Conservation (phyloP, 192 early-diverging fungal genomes). For the Allomyces javanicus region DNA sequence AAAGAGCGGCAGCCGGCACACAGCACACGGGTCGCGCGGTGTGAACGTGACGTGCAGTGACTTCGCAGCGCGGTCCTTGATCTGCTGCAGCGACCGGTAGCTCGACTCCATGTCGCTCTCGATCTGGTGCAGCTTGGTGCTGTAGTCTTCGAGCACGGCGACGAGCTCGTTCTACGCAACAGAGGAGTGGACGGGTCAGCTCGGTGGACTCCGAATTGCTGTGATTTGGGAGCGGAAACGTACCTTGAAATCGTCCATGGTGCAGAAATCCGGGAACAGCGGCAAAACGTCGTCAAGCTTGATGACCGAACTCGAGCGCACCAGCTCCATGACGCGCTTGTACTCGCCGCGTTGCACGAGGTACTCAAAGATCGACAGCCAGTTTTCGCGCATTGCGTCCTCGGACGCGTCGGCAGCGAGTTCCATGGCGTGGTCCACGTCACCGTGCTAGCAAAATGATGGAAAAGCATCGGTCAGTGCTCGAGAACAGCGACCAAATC, state of each 20-base stretch:
- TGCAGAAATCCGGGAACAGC: conserved; percentile 91
- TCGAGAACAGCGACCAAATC: no score
- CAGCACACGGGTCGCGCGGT: neutral
- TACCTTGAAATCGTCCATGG: conserved; percentile 90
- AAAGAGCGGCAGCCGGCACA: neutral
- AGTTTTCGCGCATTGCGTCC: neutral
- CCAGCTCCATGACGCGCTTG: conserved; percentile 58
- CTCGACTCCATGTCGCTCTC: conserved; percentile 69
- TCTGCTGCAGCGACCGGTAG: neutral
- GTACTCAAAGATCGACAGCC: neutral
- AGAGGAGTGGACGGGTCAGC: no score
- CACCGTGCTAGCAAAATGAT: neutral
- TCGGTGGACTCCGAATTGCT: neutral
- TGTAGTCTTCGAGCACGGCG: conserved; percentile 78
- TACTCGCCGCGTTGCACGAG: neutral
- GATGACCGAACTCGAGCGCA: conserved; percentile 57
- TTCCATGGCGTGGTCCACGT: neutral
- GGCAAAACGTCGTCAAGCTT: conserved; percentile 92
- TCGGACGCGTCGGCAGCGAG: neutral
- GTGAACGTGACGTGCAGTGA: neutral
- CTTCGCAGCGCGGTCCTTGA: neutral
- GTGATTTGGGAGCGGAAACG: neutral
- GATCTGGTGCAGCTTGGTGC: conserved; percentile 68
- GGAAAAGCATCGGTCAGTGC: no score
- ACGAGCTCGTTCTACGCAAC: conserved; percentile 57